These are phyloP conservation scores for Ophiostoma novo-ulmi DNA, from an alignment of 2,329 filamentous ascomycete genomes.

Conservation along the genomic window DNA sequence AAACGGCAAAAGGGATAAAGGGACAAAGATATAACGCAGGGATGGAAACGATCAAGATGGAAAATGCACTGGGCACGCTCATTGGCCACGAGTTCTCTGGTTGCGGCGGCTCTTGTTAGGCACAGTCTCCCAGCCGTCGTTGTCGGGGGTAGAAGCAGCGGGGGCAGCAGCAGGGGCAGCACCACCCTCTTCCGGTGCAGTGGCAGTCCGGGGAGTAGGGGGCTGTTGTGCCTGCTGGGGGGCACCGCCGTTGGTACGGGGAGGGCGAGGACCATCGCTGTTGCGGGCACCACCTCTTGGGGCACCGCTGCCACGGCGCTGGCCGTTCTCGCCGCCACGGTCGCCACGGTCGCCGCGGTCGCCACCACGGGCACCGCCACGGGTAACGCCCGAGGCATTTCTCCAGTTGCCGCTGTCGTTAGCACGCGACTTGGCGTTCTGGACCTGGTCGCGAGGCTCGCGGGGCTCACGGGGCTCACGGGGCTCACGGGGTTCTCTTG, in stretches of 20 bases:
- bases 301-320: constrained; percentile 33
- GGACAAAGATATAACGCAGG: not conserved
- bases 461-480: constrained; percentile 31
- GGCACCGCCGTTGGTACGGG: constrained; percentile 46
- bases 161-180: constrained; percentile 28
- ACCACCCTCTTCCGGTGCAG: constrained; percentile 34
- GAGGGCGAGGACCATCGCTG: constrained; percentile 43
- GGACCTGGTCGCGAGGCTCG: constrained; percentile 39
- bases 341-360: constrained; percentile 35
- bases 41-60: not conserved
- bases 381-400: constrained; percentile 43
- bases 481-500: constrained; percentile 35
- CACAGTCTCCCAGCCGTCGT: constrained; percentile 63
- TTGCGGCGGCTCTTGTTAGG: constrained; percentile 38
- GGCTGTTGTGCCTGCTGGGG: constrained; percentile 32
- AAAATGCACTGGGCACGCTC: not conserved
- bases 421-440: constrained; percentile 50
- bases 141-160: constrained; percentile 33
- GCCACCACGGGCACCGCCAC: constrained; percentile 35
- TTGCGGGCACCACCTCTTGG: constrained; percentile 44
- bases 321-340: constrained; percentile 40
- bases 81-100: constrained; percentile 29
- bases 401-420: constrained; percentile 59
- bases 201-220: constrained; percentile 28
- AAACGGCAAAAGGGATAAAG: not conserved